phyloP scores from a whole-genome alignment of 768 basidiomycete genomes.

The Lentinula guzmanii region DNA sequence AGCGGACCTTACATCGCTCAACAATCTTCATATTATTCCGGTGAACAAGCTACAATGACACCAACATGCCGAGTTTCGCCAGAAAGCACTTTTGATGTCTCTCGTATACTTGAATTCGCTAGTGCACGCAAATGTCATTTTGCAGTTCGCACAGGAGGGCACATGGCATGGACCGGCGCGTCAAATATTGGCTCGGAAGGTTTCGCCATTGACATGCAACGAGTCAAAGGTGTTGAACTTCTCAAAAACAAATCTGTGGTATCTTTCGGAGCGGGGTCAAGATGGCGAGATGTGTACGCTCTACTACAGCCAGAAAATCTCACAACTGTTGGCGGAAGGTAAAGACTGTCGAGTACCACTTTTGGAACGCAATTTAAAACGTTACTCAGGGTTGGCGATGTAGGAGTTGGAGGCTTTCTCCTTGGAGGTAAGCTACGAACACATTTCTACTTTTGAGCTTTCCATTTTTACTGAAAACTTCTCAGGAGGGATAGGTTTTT shows the following conservation, averaged over 20 bases:
- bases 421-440: slow-evolving; percentile 3
- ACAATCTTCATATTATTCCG: slow-evolving; percentile 4
- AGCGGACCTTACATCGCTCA: not conserved
- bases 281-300: slow-evolving; percentile 5
- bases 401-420: slow-evolving; percentile 6
- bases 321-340: slow-evolving; percentile 1
- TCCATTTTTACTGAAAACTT: not conserved
- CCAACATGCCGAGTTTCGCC: slow-evolving; percentile 6
- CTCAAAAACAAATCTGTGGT: not conserved
- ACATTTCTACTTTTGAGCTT: not conserved
- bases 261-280: not conserved
- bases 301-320: slow-evolving; percentile 1
- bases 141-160: slow-evolving; percentile 6
- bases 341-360: not conserved
- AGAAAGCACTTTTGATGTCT: not conserved
- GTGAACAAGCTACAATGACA: not conserved
- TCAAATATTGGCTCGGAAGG: slow-evolving; percentile 5
- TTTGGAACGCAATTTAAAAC: not conserved
- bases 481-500: slow-evolving; percentile 14
- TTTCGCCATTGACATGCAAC: slow-evolving; percentile 5
- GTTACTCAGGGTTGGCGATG: not conserved
- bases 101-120: not conserved
- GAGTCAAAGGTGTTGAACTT: not conserved
- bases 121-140: not conserved
- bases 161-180: slow-evolving; percentile 7